Evolutionary conservation across 2,329 filamentous ascomycete species (phyloP).

Genomic region (Colletotrichum sp.): DNA sequence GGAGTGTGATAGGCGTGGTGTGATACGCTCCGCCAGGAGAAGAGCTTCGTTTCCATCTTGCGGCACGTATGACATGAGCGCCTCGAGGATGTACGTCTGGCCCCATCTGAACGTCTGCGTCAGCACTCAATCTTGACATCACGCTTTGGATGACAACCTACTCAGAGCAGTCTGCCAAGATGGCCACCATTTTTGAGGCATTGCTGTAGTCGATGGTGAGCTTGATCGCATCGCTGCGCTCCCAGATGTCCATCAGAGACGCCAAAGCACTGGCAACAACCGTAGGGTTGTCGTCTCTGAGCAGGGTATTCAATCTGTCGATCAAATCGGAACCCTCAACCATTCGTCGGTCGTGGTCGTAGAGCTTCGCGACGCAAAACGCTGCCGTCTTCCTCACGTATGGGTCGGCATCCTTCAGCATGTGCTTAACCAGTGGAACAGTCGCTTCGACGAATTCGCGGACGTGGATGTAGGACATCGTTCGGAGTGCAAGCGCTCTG

Average conservation of each 20-base stretch:
- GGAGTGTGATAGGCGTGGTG: slow-evolving; percentile 93
- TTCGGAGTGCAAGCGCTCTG: slow-evolving; percentile 88
- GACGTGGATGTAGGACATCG: slow-evolving; percentile 97
- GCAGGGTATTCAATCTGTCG: slow-evolving; percentile 84
- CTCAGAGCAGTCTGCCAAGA: slow-evolving; percentile 96
- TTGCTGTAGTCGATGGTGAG: slow-evolving; percentile 97
- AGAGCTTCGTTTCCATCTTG: slow-evolving; percentile 89
- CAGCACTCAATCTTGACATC: not conserved
- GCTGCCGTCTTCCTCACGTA: slow-evolving; percentile 98
- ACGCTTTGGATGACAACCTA: slow-evolving; percentile 49
- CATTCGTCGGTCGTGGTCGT: slow-evolving; percentile 91
- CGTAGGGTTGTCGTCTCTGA: slow-evolving; percentile 95
- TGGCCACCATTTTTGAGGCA: slow-evolving; percentile 97
- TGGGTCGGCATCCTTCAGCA: slow-evolving; percentile 86
- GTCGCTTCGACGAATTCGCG: slow-evolving; percentile 94
- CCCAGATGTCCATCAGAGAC: slow-evolving; percentile 96
- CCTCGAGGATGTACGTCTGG: slow-evolving; percentile 97
- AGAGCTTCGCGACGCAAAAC: slow-evolving; percentile 95
- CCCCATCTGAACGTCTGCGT: slow-evolving; percentile 74
- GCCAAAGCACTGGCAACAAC: slow-evolving; percentile 95
- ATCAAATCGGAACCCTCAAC: slow-evolving; percentile 93
- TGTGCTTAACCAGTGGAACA: slow-evolving; percentile 79
- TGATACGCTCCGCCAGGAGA: slow-evolving; percentile 89
- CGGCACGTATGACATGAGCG: slow-evolving; percentile 96
- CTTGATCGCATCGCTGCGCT: slow-evolving; percentile 95